A percentile compares a stretch with the other conserved stretches of the same genome.
phyloP scores from a whole-genome alignment of 208 protist species.

The Phytomonas sp. region DNA sequence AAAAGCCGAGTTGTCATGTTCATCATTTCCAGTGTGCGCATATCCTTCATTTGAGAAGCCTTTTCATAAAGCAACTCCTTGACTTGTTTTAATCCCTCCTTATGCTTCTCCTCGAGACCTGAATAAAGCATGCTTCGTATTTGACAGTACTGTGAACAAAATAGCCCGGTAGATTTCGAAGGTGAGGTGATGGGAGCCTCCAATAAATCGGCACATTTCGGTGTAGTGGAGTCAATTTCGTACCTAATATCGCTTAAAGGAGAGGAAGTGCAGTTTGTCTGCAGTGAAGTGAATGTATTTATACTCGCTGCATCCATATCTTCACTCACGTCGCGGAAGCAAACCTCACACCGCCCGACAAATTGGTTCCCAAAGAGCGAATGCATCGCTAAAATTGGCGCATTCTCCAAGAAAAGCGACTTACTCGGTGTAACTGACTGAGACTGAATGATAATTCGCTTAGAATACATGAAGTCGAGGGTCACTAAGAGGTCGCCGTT shows the following conservation, averaged over 20 bases:
- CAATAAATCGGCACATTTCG: too few species aligned
- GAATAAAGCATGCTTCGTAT: slow-evolving; percentile 29
- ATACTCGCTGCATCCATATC: neutral
- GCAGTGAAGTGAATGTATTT: too few species aligned
- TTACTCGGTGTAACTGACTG: slow-evolving; percentile 8
- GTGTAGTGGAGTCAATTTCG: too few species aligned
- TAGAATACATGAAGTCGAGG: slow-evolving; percentile 51
- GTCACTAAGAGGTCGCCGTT: slow-evolving; percentile 17
- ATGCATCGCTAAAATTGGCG: slow-evolving; percentile 30
- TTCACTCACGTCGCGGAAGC: slow-evolving; percentile 18
- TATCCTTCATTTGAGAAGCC: slow-evolving; percentile 21
- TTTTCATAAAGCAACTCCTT: slow-evolving; percentile 32
- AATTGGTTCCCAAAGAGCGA: slow-evolving; percentile 29
- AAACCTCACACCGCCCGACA: slow-evolving; percentile 36
- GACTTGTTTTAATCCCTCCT: slow-evolving; percentile 24
- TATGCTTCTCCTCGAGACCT: slow-evolving; percentile 31
- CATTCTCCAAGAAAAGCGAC: slow-evolving; percentile 30
- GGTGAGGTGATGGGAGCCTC: neutral
- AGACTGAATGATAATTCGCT: slow-evolving; percentile 23
- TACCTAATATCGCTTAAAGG: neutral
- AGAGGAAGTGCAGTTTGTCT: neutral
- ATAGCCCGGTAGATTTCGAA: neutral
- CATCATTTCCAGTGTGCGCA: slow-evolving; percentile 46
- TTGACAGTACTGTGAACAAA: slow-evolving; percentile 29
- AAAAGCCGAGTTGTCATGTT: slow-evolving; percentile 65